These are phyloP conservation scores for Grosmannia huntii DNA, from an alignment of 2,329 filamentous ascomycete genomes.

Conservation along the genomic window DNA sequence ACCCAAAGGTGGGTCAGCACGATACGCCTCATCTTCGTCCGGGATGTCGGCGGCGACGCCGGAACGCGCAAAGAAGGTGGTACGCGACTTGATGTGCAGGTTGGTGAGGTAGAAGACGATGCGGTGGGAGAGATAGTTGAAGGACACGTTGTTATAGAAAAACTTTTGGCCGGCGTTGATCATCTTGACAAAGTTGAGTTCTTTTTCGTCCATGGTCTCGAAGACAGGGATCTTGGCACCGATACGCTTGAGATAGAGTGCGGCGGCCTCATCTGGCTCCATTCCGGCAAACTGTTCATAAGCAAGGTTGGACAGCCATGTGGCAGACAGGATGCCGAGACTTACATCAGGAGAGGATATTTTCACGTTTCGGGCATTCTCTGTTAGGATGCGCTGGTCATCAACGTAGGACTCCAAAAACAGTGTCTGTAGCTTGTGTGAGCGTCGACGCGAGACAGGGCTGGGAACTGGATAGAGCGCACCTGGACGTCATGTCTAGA, in stretches of 20 bases:
- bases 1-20: constrained; percentile 75
- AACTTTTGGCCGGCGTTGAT: constrained; percentile 92
- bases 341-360: constrained; percentile 89
- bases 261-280: constrained; percentile 83
- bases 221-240: constrained; percentile 88
- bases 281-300: constrained; percentile 64
- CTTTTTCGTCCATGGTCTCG: constrained; percentile 88
- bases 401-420: constrained; percentile 96
- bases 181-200: constrained; percentile 98
- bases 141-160: constrained; percentile 92
- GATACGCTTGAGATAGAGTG: constrained; percentile 82
- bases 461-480: neutral
- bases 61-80: constrained; percentile 84
- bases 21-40: constrained; percentile 82
- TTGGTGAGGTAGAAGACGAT: constrained; percentile 99
- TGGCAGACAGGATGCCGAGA: constrained; percentile 2
- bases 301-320: neutral
- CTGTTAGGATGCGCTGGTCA: constrained; percentile 83
- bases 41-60: constrained; percentile 79
- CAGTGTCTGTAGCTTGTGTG: constrained; percentile 48
- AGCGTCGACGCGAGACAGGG: neutral
- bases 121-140: constrained; percentile 89
- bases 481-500: constrained; percentile 94
- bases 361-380: constrained; percentile 95
- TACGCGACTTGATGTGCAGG: constrained; percentile 87